Conservation (phyloP, 768 basidiomycete species). For the Termitomyces sp. region DNA sequence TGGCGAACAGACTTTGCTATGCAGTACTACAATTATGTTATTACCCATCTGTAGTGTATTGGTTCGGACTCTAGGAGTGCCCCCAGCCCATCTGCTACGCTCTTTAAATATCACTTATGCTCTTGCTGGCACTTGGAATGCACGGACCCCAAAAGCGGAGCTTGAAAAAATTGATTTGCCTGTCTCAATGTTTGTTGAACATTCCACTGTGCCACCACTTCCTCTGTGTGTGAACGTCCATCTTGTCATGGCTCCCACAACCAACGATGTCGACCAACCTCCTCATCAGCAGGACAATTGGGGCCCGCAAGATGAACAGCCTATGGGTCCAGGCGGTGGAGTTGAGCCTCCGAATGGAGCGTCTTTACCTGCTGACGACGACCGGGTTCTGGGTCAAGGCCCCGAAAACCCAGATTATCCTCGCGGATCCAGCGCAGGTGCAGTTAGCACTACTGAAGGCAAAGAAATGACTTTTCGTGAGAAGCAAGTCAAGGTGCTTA, state of each 20-base stretch:
- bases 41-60: slow-evolving; percentile 12
- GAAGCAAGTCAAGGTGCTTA: slow-evolving; percentile 89
- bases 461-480: slow-evolving; percentile 57
- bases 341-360: slow-evolving; percentile 43
- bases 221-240: slow-evolving; percentile 2
- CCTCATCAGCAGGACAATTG: slow-evolving; percentile 42
- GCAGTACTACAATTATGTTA: slow-evolving; percentile 11
- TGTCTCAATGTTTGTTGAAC: slow-evolving; percentile 10
- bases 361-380: slow-evolving; percentile 48
- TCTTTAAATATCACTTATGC: slow-evolving; percentile 4
- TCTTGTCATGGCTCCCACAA: slow-evolving; percentile 17
- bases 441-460: slow-evolving; percentile 34
- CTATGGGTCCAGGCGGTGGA: slow-evolving; percentile 34
- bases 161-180: slow-evolving; percentile 11
- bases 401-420: slow-evolving; percentile 49
- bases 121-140: not conserved
- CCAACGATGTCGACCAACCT: slow-evolving; percentile 25
- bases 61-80: slow-evolving; percentile 11
- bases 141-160: slow-evolving; percentile 18
- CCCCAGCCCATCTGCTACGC: slow-evolving; percentile 8
- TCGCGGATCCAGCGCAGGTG: slow-evolving; percentile 48
- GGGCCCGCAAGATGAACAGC: slow-evolving; percentile 47
- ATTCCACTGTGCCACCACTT: slow-evolving; percentile 6
- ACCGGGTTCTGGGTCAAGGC: slow-evolving; percentile 41
- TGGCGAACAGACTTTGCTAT: slow-evolving; percentile 10